Evolutionary conservation across 177 flowering plant species (phyloP).

Genomic region (Vitis hybrid): DNA sequence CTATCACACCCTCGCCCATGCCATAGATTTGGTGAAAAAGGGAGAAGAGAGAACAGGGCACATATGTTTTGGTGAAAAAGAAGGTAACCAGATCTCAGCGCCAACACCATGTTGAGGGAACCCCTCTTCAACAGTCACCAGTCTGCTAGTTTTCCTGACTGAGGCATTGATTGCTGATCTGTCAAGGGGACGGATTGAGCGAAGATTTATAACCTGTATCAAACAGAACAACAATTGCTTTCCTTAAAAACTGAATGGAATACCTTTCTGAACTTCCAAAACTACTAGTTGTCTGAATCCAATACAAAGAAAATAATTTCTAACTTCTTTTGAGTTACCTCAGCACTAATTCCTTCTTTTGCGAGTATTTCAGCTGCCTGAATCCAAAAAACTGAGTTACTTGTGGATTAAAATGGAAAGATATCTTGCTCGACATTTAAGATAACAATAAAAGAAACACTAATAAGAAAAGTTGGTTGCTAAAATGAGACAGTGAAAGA

Average conservation of each 20-base stretch:
- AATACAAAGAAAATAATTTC: too few species aligned
- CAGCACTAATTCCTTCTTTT: conserved; percentile 93
- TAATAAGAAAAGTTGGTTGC: too few species aligned
- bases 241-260: background rate
- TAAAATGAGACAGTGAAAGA: too few species aligned
- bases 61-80: too few species aligned
- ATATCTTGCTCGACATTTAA: too few species aligned
- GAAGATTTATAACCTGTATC: conserved; percentile 80
- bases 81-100: conserved; percentile 81
- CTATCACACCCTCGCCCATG: too few species aligned
- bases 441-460: too few species aligned
- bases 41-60: background rate
- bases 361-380: conserved; percentile 97
- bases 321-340: conserved; percentile 47
- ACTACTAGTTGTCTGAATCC: too few species aligned
- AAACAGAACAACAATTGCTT: conserved; percentile 8
- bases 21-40: too few species aligned
- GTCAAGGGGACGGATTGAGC: conserved; percentile 94
- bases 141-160: conserved; percentile 91
- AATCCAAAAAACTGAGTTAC: background rate
- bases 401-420: too few species aligned
- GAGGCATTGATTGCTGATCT: conserved; percentile 81
- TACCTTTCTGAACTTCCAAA: background rate
- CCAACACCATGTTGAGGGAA: conserved; percentile 98
- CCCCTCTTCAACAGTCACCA: conserved; percentile 93